Evolutionary conservation across 345 rosid genomes (phyloP), one percentile per base, ranked within the genome.

Genomic region (Psidium friedrichsthalianum): DNA sequence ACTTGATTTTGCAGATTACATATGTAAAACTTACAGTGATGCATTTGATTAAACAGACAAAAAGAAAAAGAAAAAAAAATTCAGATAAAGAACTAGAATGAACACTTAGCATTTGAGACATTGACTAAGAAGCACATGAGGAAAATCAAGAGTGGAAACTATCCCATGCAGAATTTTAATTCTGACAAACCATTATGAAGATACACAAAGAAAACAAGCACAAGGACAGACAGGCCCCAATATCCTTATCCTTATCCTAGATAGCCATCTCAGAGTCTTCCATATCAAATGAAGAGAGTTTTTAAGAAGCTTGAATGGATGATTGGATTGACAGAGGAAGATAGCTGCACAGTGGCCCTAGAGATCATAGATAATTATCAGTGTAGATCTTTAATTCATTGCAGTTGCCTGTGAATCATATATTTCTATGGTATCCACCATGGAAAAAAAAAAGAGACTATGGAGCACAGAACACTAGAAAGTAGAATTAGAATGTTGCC

Each of bases 1-100:
- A 11, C 56, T 84, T 82, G 83, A 86, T 76, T 83, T 36, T 53
- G 74, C 58, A 25, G 82, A 87, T 47, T 83, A 87, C 51, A 54
- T n/a, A 29, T 27, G 55, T 36, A 53, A 82, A 40, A 32, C 5
- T 53, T 24, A 81, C 27, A 81, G 53, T 3, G 0, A 47, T 49
- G 25, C 4, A 81, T 49, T 51, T 24, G 36, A 49, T 81, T 36
- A 81, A 81, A 5, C 3, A 1, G 47, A 36, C 24, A 18, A 69
- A 36, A 18, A 29, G 18, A 69, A 20, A 9, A 69, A 0, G 36
- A 36, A 32, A 36, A 64, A 9, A 69, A 36, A 40, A 69, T 9
- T 69, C 13, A 69, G 47, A 69, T 69, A 69, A 16, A 64, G 78
- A 32, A 18, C 47, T 69, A 36, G 78, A 36, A 32, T 47, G 20